Evolutionary conservation across 192 early-diverging fungal genomes (phyloP).

Genomic region (Allomyces macrogynus): DNA sequence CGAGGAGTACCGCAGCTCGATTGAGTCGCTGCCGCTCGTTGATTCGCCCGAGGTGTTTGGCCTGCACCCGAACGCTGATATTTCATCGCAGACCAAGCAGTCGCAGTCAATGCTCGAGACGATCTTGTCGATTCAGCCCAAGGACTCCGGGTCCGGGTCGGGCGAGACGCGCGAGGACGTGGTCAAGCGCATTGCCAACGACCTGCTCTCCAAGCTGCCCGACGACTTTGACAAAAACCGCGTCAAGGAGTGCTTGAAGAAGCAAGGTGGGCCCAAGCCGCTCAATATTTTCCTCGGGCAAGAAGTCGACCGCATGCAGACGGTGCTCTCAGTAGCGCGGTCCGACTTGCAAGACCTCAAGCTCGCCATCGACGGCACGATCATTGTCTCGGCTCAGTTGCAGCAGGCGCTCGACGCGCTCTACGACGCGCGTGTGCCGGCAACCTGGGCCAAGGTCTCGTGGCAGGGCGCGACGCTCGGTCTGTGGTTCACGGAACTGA

Average conservation of each 20-base stretch:
- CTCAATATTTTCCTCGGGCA: conserved; percentile 43
- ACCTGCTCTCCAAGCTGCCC: conserved; percentile 32
- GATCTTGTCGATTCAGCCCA: conserved; percentile 45
- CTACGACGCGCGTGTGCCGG: conserved; percentile 38
- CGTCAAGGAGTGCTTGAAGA: conserved; percentile 21
- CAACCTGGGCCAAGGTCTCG: conserved; percentile 32
- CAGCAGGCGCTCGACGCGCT: conserved; percentile 41
- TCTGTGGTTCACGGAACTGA: conserved; percentile 35
- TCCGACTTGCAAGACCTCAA: conserved; percentile 34
- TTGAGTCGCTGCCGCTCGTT: conserved; percentile 31
- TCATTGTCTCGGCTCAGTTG: conserved; percentile 30
- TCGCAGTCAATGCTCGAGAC: conserved; percentile 40
- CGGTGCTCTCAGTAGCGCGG: conserved; percentile 27
- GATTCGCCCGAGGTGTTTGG: conserved; percentile 47
- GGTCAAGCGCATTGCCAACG: conserved; percentile 37
- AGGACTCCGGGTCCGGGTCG: conserved; percentile 28
- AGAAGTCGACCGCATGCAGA: conserved; percentile 44
- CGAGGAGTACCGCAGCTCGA: conserved; percentile 36
- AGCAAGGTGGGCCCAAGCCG: conserved; percentile 33
- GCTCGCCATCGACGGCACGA: conserved; percentile 43
- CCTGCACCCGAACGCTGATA: conserved; percentile 44
- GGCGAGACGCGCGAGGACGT: conserved; percentile 44
- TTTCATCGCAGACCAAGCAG: conserved; percentile 35
- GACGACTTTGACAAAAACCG: conserved; percentile 39
- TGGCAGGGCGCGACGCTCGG: conserved; percentile 35